Evolutionary conservation across 164 flowering plant species (phyloP).

Genomic region (Cinnamomum chago): DNA sequence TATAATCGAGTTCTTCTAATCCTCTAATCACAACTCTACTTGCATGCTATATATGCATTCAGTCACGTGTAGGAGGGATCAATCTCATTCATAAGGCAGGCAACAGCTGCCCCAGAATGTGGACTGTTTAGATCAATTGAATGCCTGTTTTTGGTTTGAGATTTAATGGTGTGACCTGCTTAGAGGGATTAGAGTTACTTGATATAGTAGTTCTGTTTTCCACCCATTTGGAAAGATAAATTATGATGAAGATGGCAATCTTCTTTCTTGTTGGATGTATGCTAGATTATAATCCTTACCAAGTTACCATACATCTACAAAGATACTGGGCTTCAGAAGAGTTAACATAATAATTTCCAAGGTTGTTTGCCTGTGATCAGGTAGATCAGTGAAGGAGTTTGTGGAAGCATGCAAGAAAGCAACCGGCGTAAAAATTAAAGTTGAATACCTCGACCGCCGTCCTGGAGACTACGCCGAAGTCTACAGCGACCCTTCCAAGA

Average conservation of each 20-base stretch:
- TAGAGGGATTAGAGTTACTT: neutral
- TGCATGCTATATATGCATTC: too few relatives aligned
- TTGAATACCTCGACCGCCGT: conserved; percentile 66
- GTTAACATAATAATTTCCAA: neutral
- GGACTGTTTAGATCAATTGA: too few relatives aligned
- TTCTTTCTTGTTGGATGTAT: neutral
- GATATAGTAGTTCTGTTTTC: neutral
- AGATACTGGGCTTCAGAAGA: neutral
- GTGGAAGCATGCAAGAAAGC: conserved; percentile 96
- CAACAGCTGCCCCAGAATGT: too few relatives aligned
- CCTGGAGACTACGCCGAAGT: conserved; percentile 99
- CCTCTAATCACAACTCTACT: too few relatives aligned
- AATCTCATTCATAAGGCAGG: too few relatives aligned
- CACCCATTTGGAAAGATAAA: neutral
- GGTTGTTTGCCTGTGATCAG: conserved; percentile 33
- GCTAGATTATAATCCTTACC: neutral
- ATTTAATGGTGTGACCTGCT: too few relatives aligned
- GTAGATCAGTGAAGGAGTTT: conserved; percentile 95
- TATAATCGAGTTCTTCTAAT: too few relatives aligned
- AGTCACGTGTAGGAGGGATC: too few relatives aligned
- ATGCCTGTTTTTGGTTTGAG: too few relatives aligned
- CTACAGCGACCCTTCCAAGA: conserved; percentile 81
- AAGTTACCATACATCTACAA: neutral
- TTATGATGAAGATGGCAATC: neutral
- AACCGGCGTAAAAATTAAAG: conserved; percentile 68